Evolutionary conservation across 2,329 filamentous ascomycete genomes (phyloP).

Genomic region (Colletotrichum ledebouriae): DNA sequence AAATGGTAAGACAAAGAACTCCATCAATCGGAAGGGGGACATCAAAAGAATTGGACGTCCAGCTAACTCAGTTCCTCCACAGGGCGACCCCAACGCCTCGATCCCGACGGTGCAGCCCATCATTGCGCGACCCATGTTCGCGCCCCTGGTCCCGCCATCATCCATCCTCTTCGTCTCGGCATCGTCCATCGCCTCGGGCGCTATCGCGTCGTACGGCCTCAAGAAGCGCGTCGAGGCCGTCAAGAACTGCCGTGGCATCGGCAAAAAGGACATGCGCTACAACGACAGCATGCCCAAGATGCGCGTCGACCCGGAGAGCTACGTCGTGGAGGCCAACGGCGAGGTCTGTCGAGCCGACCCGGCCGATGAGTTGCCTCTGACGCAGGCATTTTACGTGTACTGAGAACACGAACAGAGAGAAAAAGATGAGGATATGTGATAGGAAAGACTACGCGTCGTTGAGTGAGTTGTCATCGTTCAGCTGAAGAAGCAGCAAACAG

Average conservation of each 20-base stretch:
- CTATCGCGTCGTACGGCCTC: conserved; percentile 79
- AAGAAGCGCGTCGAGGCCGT: conserved; percentile 86
- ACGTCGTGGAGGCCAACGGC: conserved; percentile 88
- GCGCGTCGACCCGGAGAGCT: conserved; percentile 92
- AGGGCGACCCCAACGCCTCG: conserved; percentile 85
- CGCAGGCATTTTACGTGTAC: conserved; percentile 83
- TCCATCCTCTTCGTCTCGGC: conserved; percentile 88
- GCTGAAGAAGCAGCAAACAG: too few relatives aligned
- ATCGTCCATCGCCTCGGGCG: conserved; percentile 76
- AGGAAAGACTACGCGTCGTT: too few relatives aligned
- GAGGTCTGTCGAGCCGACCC: conserved; percentile 80
- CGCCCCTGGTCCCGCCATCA: conserved; percentile 76
- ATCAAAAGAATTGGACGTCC: not conserved
- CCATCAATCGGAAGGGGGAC: not conserved
- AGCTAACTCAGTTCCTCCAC: conserved; percentile 11
- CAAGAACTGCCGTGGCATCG: conserved; percentile 78
- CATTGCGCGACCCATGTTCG: conserved; percentile 89
- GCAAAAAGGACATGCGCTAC: conserved; percentile 91
- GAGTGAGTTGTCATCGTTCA: too few relatives aligned
- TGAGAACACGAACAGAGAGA: conserved; percentile 52
- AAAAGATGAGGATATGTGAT: too few relatives aligned
- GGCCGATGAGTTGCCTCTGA: conserved; percentile 77
- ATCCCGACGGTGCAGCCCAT: conserved; percentile 92
- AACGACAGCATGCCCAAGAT: conserved; percentile 88
- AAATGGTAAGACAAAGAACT: conserved; percentile 75